Conservation (phyloP, 345 rosid genomes). For the Iberis pinnata region DNA sequence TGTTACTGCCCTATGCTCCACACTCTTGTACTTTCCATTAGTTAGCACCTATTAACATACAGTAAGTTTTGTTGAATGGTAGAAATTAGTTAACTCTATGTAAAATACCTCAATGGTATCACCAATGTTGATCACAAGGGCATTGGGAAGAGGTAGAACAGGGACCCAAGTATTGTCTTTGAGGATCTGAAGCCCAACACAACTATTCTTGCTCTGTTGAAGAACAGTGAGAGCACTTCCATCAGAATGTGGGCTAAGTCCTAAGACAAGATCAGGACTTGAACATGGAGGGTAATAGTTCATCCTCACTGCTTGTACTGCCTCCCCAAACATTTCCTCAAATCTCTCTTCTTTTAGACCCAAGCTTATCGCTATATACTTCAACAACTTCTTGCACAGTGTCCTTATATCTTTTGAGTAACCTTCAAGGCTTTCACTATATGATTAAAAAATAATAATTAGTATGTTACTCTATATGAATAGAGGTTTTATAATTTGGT, state of each 20-base stretch:
- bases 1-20: constrained; percentile 91
- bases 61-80: background rate
- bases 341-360: constrained; percentile 49
- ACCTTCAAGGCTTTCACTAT: constrained; percentile 57
- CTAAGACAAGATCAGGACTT: constrained; percentile 90
- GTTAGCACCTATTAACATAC: constrained; percentile 61
- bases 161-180: constrained; percentile 65
- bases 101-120: constrained; percentile 64
- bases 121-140: constrained; percentile 83
- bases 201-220: constrained; percentile 62
- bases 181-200: constrained; percentile 78
- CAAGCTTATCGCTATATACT: constrained; percentile 53
- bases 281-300: constrained; percentile 94
- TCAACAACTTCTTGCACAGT: constrained; percentile 53
- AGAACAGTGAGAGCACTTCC: constrained; percentile 94
- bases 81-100: background rate
- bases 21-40: constrained; percentile 91
- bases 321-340: constrained; percentile 70
- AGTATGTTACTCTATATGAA: no score
- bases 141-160: constrained; percentile 54
- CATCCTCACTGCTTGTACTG: constrained; percentile 95
- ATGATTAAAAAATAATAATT: background rate
- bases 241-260: constrained; percentile 95
- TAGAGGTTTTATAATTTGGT: background rate
- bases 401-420: constrained; percentile 65